These are phyloP conservation scores for Chaetomium globosum DNA, from an alignment of 2,329 filamentous ascomycete species.

Conservation along the genomic window DNA sequence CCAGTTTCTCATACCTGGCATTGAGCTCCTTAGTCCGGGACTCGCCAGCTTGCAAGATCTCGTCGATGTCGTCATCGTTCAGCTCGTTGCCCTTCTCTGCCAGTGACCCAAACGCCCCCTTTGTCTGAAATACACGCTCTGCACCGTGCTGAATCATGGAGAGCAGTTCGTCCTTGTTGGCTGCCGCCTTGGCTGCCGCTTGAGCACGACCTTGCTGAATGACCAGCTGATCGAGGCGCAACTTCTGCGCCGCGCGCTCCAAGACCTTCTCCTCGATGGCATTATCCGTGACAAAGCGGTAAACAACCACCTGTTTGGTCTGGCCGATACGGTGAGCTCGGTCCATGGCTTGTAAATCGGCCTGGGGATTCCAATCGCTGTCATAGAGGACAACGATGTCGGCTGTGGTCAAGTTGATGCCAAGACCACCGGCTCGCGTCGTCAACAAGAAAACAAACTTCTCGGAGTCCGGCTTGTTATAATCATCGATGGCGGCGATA, in stretches of 20 bases:
- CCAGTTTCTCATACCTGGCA: slow-evolving; percentile 93
- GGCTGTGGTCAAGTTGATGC: slow-evolving; percentile 93
- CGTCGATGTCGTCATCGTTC: slow-evolving; percentile 88
- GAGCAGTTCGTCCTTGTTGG: slow-evolving; percentile 92
- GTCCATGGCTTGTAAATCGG: slow-evolving; percentile 98
- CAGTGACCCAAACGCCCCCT: slow-evolving; percentile 64
- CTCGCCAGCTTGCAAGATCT: slow-evolving; percentile 83
- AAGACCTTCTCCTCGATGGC: slow-evolving; percentile 98
- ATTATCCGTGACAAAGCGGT: slow-evolving; percentile 95
- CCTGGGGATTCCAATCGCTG: slow-evolving; percentile 98
- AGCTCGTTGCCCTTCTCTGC: slow-evolving; percentile 64
- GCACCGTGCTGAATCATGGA: slow-evolving; percentile 99
- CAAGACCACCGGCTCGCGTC: slow-evolving; percentile 90
- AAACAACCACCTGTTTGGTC: slow-evolving; percentile 96
- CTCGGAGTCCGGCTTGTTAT: slow-evolving; percentile 93
- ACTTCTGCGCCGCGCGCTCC: slow-evolving; percentile 92
- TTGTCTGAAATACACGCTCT: slow-evolving; percentile 84
- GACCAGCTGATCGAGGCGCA: slow-evolving; percentile 93
- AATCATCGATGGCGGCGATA: slow-evolving; percentile 96
- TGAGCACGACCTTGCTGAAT: slow-evolving; percentile 97
- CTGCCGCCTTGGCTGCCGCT: slow-evolving; percentile 83
- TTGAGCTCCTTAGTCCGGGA: slow-evolving; percentile 86
- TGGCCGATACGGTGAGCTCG: slow-evolving; percentile 97
- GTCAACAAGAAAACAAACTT: slow-evolving; percentile 97
- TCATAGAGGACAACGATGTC: slow-evolving; percentile 97